Base-by-base conservation (phyloP, 2,329 filamentous ascomycete genomes). In the Sclerotiophoma versabilis region DNA sequence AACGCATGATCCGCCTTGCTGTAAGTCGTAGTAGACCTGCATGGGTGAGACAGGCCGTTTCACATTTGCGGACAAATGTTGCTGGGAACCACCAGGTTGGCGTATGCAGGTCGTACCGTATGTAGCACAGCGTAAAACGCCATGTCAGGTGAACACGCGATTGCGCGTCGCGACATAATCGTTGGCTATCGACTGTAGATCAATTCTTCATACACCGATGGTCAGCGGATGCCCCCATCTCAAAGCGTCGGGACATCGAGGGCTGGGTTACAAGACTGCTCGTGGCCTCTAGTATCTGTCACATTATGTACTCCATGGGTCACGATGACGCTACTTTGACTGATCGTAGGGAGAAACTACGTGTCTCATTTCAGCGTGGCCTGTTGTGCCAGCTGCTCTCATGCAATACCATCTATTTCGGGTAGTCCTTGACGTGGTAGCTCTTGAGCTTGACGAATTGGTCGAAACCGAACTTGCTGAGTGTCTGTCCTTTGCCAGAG, bases 371-470 rank as follows among this genome's bases (percentile, higher is more conserved):
- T 32, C 33, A 53, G 45, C 37, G 27, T 39, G 50, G 37, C 46
- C 49, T 17, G 56, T 59, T 43, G 44, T 59, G 60, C 58, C 46
- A 48, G 15, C 14, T 38, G 22, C 25, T 33, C 39, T 49, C 26
- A 56, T 65, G 57, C 44, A 54, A 34, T 37, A 22, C n/a, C 26
- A 49, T 60, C 63, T 74, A 84, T 76, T 83, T 84, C 1, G 84
- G 84, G 69, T 86, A 85, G 50, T 96, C 87, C 80, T 97, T 97
- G 73, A 97, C 74, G 76, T 98, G 93, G 76, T 89, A 96, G 81
- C 91, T 96, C 87, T 97, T 97, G 68, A 96, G 83, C 83, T 95
- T 96, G 72, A 96, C 89, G 72, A 97, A 98, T 73, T 96, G 91
- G 67, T 97, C 93, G 71, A 96, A 98, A 10, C 93, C 93, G 70